Conservation (phyloP, 768 basidiomycete genomes). For the Amanita subjunquillea region DNA sequence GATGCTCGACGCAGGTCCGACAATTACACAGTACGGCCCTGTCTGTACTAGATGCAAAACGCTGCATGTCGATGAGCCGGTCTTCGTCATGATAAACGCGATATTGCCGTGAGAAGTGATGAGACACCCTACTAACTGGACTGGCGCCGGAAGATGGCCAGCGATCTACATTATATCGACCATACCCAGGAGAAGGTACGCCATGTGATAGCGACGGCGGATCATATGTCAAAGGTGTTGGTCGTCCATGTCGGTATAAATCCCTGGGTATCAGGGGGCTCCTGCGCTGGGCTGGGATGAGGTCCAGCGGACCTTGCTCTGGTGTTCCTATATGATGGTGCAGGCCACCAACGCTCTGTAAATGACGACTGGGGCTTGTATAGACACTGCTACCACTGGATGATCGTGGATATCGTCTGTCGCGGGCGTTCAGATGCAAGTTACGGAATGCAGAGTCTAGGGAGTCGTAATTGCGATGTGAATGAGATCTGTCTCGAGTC, state of each 20-base stretch:
- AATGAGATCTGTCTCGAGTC: not conserved
- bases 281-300: not conserved
- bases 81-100: not conserved
- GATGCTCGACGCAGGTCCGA: slow-evolving; percentile 1
- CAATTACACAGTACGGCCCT: not conserved
- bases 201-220: not conserved
- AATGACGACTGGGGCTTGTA: not conserved
- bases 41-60: not conserved
- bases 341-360: no score
- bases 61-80: not conserved
- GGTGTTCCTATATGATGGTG: not conserved
- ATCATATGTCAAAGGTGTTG: not conserved
- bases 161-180: not conserved
- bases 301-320: not conserved
- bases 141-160: not conserved
- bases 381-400: not conserved
- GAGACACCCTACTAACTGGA: not conserved
- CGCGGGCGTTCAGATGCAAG: not conserved
- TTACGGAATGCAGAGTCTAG: not conserved
- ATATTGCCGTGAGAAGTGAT: not conserved
- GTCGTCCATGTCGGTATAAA: not conserved
- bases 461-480: not conserved
- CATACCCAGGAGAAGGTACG: not conserved
- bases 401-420: not conserved
- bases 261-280: not conserved